Evolutionary conservation across 2,329 filamentous ascomycete genomes (phyloP).

Genomic region (Cercospora sesami): DNA sequence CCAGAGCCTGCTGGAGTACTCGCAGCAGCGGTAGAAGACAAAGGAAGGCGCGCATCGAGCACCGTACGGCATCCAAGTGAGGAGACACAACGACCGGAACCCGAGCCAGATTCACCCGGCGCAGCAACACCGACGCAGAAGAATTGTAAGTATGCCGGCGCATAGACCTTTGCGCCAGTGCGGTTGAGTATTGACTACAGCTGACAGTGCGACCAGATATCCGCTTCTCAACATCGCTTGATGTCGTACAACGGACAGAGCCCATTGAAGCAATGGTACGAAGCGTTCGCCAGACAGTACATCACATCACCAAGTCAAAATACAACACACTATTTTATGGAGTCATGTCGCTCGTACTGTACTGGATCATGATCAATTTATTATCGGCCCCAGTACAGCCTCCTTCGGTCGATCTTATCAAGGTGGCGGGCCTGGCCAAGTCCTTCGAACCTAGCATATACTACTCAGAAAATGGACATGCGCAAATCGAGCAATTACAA

Average conservation of each 20-base stretch:
- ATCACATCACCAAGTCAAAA: conserved; percentile 67
- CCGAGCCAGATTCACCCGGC: conserved; percentile 26
- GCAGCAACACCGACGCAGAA: conserved; percentile 35
- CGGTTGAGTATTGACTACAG: background rate
- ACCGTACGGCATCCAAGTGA: conserved; percentile 26
- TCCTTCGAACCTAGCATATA: conserved; percentile 94
- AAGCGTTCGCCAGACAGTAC: conserved; percentile 62
- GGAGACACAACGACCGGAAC: conserved; percentile 23
- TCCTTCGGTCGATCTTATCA: conserved; percentile 80
- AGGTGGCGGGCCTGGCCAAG: conserved; percentile 83
- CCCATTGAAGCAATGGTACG: conserved; percentile 73
- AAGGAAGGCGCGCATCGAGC: conserved; percentile 26
- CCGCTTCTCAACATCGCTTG: conserved; percentile 80
- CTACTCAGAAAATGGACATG: conserved; percentile 85
- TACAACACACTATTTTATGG: conserved; percentile 64
- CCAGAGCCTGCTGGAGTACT: conserved; percentile 30
- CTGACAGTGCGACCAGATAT: conserved; percentile 61
- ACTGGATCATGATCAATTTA: conserved; percentile 65
- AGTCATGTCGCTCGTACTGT: conserved; percentile 62
- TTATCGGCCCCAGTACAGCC: conserved; percentile 66
- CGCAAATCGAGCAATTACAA: conserved; percentile 83
- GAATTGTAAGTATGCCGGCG: conserved; percentile 37
- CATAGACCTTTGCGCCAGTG: background rate
- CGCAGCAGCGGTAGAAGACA: conserved; percentile 24
- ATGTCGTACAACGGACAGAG: conserved; percentile 83